A percentile compares a stretch with the other conserved stretches of the same genome.
These are phyloP conservation scores for Zymoseptoria pseudotritici DNA, from an alignment of 2,329 filamentous ascomycete species.

Conservation along the genomic window DNA sequence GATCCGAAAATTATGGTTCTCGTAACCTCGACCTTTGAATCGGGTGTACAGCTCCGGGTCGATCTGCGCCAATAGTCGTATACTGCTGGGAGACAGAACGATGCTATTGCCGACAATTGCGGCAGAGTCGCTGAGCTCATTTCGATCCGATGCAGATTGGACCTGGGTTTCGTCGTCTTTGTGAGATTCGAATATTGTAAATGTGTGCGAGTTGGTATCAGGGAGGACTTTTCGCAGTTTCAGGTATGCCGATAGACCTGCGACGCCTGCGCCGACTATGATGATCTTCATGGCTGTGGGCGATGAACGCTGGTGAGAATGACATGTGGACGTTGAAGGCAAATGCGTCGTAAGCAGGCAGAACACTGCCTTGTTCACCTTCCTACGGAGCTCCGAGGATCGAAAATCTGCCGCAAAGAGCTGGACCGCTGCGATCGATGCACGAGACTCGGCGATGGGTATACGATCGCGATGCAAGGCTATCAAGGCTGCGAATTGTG, in stretches of 20 bases:
- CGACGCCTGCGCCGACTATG: constrained; percentile 10
- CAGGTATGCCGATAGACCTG: constrained; percentile 6
- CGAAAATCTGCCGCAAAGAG: background rate
- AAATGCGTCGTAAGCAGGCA: background rate
- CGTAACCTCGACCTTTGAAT: constrained; percentile 4
- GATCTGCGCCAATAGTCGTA: constrained; percentile 1
- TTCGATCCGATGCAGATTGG: background rate
- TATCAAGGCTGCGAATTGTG: background rate
- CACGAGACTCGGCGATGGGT: background rate
- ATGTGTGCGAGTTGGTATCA: background rate
- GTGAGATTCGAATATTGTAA: constrained; percentile 5
- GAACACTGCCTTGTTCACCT: background rate
- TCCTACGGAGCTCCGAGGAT: background rate
- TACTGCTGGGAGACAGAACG: constrained; percentile 3
- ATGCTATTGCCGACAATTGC: constrained; percentile 5
- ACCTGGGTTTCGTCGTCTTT: background rate
- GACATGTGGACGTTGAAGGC: no score
- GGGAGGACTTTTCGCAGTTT: constrained; percentile 1
- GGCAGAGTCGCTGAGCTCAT: background rate
- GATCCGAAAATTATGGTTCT: constrained; percentile 3
- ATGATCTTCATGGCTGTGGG: constrained; percentile 6
- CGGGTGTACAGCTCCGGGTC: background rate
- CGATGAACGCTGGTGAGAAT: background rate
- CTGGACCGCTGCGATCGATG: background rate
- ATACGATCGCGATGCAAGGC: background rate